Conservation (phyloP, 768 basidiomycete genomes). For the Stropharia rugosoannulata region DNA sequence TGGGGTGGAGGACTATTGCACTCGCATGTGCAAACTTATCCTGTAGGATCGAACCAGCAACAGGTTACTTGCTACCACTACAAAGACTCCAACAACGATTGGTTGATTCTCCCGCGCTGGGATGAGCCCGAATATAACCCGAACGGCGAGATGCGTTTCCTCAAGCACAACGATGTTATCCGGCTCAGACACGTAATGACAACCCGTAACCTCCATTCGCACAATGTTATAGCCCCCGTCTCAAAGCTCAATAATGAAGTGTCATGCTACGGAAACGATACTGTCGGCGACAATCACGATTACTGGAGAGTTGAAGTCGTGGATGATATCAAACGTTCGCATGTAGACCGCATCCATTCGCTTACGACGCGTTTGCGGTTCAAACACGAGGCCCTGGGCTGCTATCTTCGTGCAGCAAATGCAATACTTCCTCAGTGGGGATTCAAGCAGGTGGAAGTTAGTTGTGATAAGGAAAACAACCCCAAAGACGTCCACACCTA, state of each 20-base stretch:
- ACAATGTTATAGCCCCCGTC: constrained; percentile 83
- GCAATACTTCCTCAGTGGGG: constrained; percentile 95
- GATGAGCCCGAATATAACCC: constrained; percentile 65
- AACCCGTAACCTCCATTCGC: constrained; percentile 90
- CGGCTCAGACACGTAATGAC: constrained; percentile 84
- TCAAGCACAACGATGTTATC: constrained; percentile 75
- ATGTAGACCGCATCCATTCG: constrained; percentile 75
- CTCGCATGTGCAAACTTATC: constrained; percentile 95
- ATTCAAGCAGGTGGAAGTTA: constrained; percentile 98
- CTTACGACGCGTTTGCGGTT: constrained; percentile 90
- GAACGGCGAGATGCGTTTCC: constrained; percentile 65
- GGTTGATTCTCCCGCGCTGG: constrained; percentile 82
- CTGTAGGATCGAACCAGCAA: constrained; percentile 88
- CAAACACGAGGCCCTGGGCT: constrained; percentile 73
- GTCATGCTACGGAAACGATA: constrained; percentile 89
- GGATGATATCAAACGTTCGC: constrained; percentile 75
- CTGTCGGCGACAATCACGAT: constrained; percentile 86
- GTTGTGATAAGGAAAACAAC: constrained; percentile 87
- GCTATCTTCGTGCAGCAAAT: constrained; percentile 90
- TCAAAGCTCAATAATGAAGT: constrained; percentile 91
- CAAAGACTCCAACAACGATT: constrained; percentile 98
- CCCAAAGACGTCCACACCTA: constrained; percentile 81
- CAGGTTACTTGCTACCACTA: constrained; percentile 99
- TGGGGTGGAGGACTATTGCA: constrained; percentile 97
- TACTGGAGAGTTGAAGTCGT: constrained; percentile 94